Conservation (phyloP, 306 rosid species). For the Urtica urens region DNA sequence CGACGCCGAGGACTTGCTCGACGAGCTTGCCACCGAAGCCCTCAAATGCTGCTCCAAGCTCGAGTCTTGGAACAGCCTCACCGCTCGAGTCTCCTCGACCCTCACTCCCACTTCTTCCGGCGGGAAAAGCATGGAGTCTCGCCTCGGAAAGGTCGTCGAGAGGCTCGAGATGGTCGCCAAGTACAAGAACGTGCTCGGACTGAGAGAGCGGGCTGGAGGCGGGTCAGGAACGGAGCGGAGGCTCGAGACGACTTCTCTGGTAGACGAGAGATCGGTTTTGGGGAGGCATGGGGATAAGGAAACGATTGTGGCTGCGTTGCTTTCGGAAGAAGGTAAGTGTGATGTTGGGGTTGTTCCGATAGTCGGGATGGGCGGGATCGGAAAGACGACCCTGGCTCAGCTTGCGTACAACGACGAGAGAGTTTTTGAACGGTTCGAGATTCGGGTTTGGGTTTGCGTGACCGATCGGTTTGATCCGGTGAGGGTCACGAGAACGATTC, state of each 20-base stretch:
- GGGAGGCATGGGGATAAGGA: conserved; percentile 31
- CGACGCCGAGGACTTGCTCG: conserved; percentile 25
- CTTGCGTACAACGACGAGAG: conserved; percentile 14
- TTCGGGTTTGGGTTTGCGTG: conserved; percentile 20
- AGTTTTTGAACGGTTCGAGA: conserved; percentile 8
- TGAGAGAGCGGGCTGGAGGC: conserved; percentile 25
- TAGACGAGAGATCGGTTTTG: conserved; percentile 29
- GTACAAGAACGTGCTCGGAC: conserved; percentile 29
- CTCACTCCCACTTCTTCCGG: conserved; percentile 33
- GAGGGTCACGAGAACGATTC: conserved; percentile 32
- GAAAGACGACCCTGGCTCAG: conserved; percentile 34
- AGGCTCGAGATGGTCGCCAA: conserved; percentile 26
- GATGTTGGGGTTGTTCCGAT: conserved; percentile 14
- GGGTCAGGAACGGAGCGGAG: conserved; percentile 10
- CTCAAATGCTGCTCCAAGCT: conserved; percentile 4
- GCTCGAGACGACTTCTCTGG: conserved; percentile 35
- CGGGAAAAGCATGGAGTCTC: conserved; percentile 20
- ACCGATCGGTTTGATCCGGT: conserved; percentile 23
- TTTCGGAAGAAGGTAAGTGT: conserved; percentile 7
- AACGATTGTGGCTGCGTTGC: conserved; percentile 12
- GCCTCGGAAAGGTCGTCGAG: conserved; percentile 23
- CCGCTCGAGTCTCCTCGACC: conserved; percentile 19
- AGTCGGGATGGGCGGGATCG: conserved; percentile 27
- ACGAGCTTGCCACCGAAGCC: conserved; percentile 19
- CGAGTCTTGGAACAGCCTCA: conserved; percentile 30